Evolutionary conservation across 768 basidiomycete genomes (phyloP).

Genomic region (Cyclocybe cylindracea): DNA sequence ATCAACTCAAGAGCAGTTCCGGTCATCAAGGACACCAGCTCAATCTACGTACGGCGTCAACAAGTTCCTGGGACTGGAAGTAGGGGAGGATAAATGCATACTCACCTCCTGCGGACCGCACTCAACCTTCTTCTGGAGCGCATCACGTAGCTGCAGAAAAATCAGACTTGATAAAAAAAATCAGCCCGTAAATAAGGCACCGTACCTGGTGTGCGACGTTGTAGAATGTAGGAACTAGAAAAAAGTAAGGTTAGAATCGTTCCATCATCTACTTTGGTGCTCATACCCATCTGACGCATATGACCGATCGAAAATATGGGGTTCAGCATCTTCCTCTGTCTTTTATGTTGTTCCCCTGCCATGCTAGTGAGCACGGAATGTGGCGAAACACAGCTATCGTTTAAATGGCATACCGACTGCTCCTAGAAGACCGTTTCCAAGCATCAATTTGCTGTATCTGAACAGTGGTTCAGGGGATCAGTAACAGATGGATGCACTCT

Average conservation of each 20-base stretch:
- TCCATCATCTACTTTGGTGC: not conserved
- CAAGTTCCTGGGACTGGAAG: not conserved
- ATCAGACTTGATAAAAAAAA: not conserved
- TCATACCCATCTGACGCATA: conserved; percentile 36
- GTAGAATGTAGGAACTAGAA: conserved; percentile 38
- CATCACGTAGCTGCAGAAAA: conserved; percentile 23
- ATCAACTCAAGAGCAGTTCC: conserved; percentile 50
- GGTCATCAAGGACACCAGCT: conserved; percentile 35
- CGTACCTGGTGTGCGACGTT: conserved; percentile 30
- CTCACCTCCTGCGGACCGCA: conserved; percentile 30
- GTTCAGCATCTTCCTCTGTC: conserved; percentile 39
- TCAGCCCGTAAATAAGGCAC: not conserved
- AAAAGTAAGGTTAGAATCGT: not conserved
- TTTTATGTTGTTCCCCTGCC: conserved; percentile 43
- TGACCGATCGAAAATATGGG: conserved; percentile 37
- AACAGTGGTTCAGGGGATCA: not conserved
- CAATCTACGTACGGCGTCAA: conserved; percentile 19
- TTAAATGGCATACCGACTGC: conserved; percentile 17
- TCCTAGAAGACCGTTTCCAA: conserved; percentile 13
- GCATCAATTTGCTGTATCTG: not conserved
- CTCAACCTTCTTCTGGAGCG: conserved; percentile 21
- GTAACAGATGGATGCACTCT: not conserved
- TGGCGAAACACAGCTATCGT: not conserved
- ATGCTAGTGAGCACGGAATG: not conserved
- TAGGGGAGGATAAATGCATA: not conserved